These are phyloP conservation scores for Cryptosporidium ubiquitum DNA, from an alignment of 169 alveolate species.

Conservation along the genomic window DNA sequence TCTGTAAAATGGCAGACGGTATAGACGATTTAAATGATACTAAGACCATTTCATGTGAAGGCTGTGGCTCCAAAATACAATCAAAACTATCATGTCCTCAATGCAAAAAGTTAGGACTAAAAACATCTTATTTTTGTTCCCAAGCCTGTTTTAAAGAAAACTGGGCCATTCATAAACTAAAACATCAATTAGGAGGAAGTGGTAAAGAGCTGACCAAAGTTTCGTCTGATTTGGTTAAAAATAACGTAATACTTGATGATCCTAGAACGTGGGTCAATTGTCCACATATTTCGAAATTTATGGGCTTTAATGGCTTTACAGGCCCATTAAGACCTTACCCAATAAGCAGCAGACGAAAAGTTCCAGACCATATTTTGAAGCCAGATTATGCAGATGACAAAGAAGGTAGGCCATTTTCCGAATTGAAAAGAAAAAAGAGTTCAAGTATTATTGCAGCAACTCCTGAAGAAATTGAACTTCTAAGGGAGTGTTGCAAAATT, in stretches of 20 bases:
- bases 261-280: slow-evolving; percentile 73
- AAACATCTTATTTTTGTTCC: slow-evolving; percentile 91
- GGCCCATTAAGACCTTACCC: slow-evolving; percentile 96
- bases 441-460: slow-evolving; percentile 82
- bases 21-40: background rate
- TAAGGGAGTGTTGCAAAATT: slow-evolving; percentile 85
- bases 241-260: background rate
- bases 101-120: slow-evolving; percentile 83
- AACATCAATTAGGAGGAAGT: slow-evolving; percentile 84
- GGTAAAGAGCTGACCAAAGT: background rate
- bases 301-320: slow-evolving; percentile 81
- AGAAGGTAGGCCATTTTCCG: slow-evolving; percentile 91
- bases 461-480: slow-evolving; percentile 88
- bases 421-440: slow-evolving; percentile 82
- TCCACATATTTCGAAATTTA: slow-evolving; percentile 56
- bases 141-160: slow-evolving; percentile 93
- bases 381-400: slow-evolving; percentile 96
- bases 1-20: background rate
- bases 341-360: slow-evolving; percentile 85
- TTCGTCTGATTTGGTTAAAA: background rate
- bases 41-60: slow-evolving; percentile 59
- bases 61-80: slow-evolving; percentile 76
- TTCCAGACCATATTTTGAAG: slow-evolving; percentile 92
- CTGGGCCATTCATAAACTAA: slow-evolving; percentile 91
- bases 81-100: slow-evolving; percentile 87